Evolutionary conservation across 2,329 filamentous ascomycete species (phyloP), one percentile per base, ranked within the genome.

Genomic region (Cladophialophora yegresii): DNA sequence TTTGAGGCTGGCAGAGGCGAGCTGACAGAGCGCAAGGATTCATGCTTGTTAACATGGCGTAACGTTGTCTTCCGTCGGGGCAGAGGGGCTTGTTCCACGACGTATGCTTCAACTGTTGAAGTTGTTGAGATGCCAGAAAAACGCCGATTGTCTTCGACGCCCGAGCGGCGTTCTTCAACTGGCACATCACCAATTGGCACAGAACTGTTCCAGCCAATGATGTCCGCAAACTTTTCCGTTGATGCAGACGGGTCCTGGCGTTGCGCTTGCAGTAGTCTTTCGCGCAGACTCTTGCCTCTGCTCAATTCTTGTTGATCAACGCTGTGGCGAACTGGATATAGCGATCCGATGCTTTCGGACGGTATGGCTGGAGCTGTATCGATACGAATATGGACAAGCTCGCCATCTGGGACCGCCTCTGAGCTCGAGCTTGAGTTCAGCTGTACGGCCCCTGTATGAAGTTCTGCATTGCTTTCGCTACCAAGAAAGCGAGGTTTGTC

Each of bases 81-180:
- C 3, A 81, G 80, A 16, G 79, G 78, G 20, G 55, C 59, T 16
- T 63, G 63, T 26, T 83, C 77, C 51, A 85, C 79, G 32, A 86
- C 83, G 71, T 84, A 78, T 12, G 82, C 84, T 74, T 85, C 83
- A 16, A 86, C 77, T 0, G 83, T 84, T 5, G 84, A 86, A 10
- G 80, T 78, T 23, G 79, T 79, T 2, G 84, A 86, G 2, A 80
- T 73, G 16, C 73, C 78, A 13, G 84, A 86, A 22, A 80, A 74
- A 50, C 84, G 79, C 67, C 74, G 75, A 58, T 66, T 68, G 12
- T 76, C 75, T 20, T 74, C 69, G 5, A 70, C 67, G 22, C 73
- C 70, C n/a, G 30, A 50, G n/a, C 54, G 36, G 4, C 16, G 53
- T 54, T 45, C 50, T 20, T 58, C 47, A 22, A 45, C 28, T 20